Base-by-base conservation (phyloP, 345 rosid genomes). In the Melaleuca quinquenervia region DNA sequence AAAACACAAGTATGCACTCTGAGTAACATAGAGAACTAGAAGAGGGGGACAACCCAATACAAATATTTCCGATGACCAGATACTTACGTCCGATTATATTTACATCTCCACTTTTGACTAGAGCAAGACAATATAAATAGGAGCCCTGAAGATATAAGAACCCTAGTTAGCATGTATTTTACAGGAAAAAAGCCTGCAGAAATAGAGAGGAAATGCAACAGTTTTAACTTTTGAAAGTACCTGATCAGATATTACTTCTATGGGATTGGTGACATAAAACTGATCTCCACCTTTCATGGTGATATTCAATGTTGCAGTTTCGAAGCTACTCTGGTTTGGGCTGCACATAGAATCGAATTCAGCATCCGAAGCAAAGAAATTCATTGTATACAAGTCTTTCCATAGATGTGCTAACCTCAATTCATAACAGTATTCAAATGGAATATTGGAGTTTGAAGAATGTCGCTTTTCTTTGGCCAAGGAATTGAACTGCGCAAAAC, bases 1-100 rank as follows among this genome's bases (percentile, higher is more conserved):
- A 18, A 2, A 70, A 3, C 48, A 70, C 80, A 70, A 32, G 48
- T 8, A 70, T 2, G 80, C 80, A 18, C 80, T 70, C 48, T 32
- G 78, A 36, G 80, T 36, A 36, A 70, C 80, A 70, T 36, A 70
- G 48, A 70, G 80, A 70, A 70, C 80, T 36, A 8, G 48, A 70
- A 70, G 45, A 27, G 45, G 56, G 52, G 56, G 84, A 82, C 26
- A 82, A 14, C 56, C 5, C 76, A 84, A 45, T 13, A n/a, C 62
- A 24, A 83, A 52, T 12, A 29, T 56, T 22, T 60, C 56, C 15
- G n/a, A n/a, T 51, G 22, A 86, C 64, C 86, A 51, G 89, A 88
- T 58, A 93, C 99, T 96, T 88, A 96, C 98, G 99, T 89, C 99
- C 99, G 13, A 98, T 96, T 87, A 98, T 98, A 86, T 97, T 94